A percentile compares a stretch with the other conserved stretches of the same genome.
These are phyloP conservation scores for Didymosphaeria variabile DNA, from an alignment of 2,329 filamentous ascomycete genomes.

Conservation along the genomic window DNA sequence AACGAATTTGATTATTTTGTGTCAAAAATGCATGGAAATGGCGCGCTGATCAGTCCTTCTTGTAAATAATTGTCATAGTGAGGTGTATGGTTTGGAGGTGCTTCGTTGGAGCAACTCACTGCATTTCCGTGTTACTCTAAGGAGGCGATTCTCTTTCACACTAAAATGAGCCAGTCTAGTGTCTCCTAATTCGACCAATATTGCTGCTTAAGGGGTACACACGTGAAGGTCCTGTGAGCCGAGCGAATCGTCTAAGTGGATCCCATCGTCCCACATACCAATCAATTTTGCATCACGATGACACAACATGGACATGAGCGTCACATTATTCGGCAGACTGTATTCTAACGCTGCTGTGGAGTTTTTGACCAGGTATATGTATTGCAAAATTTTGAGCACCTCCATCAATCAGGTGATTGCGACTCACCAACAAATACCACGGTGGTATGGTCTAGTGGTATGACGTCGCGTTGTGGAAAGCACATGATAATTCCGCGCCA, in stretches of 20 bases:
- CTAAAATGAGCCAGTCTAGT: too few relatives aligned
- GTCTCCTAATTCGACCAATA: neutral
- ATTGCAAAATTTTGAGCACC: neutral
- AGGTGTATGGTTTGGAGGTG: too few relatives aligned
- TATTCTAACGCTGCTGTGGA: too few relatives aligned
- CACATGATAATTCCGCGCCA: conserved; percentile 22
- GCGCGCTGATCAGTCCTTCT: too few relatives aligned
- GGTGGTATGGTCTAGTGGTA: conserved; percentile 33
- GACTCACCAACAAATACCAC: conserved; percentile 10
- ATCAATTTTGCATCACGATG: neutral
- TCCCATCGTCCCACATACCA: neutral
- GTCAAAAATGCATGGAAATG: neutral
- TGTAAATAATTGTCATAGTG: too few relatives aligned
- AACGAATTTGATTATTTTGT: neutral
- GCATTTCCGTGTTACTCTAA: too few relatives aligned
- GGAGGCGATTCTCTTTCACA: too few relatives aligned
- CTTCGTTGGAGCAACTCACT: too few relatives aligned
- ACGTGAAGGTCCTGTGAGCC: neutral
- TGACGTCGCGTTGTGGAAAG: conserved; percentile 30
- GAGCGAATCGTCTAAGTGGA: conserved; percentile 1
- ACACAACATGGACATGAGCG: neutral
- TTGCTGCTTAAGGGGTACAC: neutral
- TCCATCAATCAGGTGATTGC: conserved; percentile 14
- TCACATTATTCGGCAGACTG: neutral
- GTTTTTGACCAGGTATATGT: neutral